phyloP scores from a whole-genome alignment of 306 rosid species.

The Vigna unguiculata region DNA sequence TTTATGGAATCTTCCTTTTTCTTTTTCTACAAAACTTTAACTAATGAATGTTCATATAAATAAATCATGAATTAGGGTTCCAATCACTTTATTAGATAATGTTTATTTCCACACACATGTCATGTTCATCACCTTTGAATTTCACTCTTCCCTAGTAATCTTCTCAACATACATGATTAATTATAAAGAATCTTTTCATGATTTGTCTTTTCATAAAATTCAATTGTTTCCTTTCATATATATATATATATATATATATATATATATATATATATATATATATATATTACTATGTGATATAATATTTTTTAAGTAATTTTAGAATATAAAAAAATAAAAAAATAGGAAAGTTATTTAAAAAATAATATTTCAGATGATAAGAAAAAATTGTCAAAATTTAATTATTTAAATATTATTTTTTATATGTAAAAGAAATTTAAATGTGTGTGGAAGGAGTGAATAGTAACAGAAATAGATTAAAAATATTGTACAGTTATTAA shows the following conservation, averaged over 20 bases:
- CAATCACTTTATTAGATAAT: background rate
- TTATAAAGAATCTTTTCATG: constrained; percentile 1
- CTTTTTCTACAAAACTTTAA: constrained; percentile 41
- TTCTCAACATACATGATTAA: constrained; percentile 6
- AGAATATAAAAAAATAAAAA: no score
- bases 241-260: no score
- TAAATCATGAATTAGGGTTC: background rate
- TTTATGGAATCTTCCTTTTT: constrained; percentile 51
- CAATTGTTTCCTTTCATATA: background rate
- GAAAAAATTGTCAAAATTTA: no score
- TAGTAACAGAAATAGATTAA: constrained; percentile 9
- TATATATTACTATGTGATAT: no score
- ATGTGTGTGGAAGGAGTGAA: background rate
- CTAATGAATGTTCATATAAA: background rate
- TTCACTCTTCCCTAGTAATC: background rate
- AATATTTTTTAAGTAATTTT: no score
- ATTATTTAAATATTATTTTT: no score
- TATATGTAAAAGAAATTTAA: background rate
- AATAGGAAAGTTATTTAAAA: no score
- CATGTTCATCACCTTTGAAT: background rate
- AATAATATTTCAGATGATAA: no score
- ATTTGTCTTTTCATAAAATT: constrained; percentile 20
- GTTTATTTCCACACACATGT: background rate
- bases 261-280: no score
- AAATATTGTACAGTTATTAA: background rate